Percentiles rank a stretch among this genome's conserved stretches.
phyloP scores from a whole-genome alignment of 1,284 basidiomycete species.

The Cerrena zonata region DNA sequence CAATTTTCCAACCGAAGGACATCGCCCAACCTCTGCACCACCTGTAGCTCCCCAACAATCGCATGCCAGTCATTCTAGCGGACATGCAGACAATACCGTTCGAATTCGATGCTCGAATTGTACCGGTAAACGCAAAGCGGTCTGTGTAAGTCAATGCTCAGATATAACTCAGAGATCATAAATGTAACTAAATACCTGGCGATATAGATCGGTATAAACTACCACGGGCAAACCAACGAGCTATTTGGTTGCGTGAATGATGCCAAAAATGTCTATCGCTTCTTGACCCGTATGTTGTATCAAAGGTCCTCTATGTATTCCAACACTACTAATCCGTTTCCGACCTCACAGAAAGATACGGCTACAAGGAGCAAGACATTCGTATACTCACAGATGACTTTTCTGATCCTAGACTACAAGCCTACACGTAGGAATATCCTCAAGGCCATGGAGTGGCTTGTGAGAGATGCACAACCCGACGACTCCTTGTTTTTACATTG shows the following conservation, averaged over 20 bases:
- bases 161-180: too few relatives aligned
- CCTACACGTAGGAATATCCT: conserved; percentile 79
- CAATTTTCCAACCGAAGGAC: neutral
- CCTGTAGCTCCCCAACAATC: neutral
- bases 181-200: conserved; percentile 10
- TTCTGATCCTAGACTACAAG: conserved; percentile 46
- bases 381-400: conserved; percentile 76
- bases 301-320: too few relatives aligned
- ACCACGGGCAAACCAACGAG: conserved; percentile 54
- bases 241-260: conserved; percentile 83
- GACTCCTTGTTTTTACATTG: conserved; percentile 89
- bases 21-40: neutral
- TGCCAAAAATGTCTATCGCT: conserved; percentile 62
- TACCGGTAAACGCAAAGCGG: conserved; percentile 63
- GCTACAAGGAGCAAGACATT: conserved; percentile 69
- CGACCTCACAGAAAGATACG: conserved; percentile 22
- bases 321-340: neutral
- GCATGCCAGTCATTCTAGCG: neutral
- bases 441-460: conserved; percentile 85
- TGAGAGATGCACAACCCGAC: conserved; percentile 63
- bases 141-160: conserved; percentile 49
- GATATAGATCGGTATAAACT: conserved; percentile 73
- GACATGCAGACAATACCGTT: neutral
- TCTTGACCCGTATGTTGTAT: conserved; percentile 56
- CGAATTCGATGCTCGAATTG: conserved; percentile 56